phyloP scores from a whole-genome alignment of 2,329 filamentous ascomycete species.

The Teratosphaeria epicoccoides region DNA sequence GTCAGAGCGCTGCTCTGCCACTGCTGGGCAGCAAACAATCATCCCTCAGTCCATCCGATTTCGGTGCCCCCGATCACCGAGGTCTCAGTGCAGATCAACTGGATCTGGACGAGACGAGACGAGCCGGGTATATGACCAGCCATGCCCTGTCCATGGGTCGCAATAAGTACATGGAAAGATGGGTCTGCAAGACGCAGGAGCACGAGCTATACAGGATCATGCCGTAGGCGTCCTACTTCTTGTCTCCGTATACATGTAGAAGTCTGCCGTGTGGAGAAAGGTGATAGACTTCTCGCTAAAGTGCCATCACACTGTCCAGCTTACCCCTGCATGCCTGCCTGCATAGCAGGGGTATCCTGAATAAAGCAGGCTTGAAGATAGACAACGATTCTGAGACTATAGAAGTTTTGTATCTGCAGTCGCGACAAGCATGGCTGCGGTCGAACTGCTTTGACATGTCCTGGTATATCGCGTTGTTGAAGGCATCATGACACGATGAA shows the following conservation, averaged over 20 bases:
- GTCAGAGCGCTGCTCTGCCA: too few species aligned
- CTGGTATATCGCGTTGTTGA: neutral
- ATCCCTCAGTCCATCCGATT: too few species aligned
- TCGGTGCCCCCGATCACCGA: too few species aligned
- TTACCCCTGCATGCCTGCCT: neutral
- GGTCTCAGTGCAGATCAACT: too few species aligned
- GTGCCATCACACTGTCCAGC: neutral
- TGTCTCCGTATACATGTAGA: too few species aligned
- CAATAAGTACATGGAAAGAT: neutral
- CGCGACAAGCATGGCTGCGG: neutral
- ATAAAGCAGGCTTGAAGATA: neutral
- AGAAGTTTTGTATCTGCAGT: neutral
- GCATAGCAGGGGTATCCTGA: neutral
- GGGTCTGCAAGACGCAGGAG: neutral
- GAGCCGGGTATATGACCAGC: too few species aligned
- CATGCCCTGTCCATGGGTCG: too few species aligned
- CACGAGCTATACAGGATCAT: neutral
- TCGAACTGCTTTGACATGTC: neutral
- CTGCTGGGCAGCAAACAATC: too few species aligned
- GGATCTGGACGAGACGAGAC: too few species aligned
- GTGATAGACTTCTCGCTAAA: neutral
- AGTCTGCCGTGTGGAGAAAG: neutral
- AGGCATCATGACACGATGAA: neutral
- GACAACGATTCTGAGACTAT: neutral
- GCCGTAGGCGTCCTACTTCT: neutral